phyloP scores from a whole-genome alignment of 2,329 filamentous ascomycete species.

The Phialophora expanda region DNA sequence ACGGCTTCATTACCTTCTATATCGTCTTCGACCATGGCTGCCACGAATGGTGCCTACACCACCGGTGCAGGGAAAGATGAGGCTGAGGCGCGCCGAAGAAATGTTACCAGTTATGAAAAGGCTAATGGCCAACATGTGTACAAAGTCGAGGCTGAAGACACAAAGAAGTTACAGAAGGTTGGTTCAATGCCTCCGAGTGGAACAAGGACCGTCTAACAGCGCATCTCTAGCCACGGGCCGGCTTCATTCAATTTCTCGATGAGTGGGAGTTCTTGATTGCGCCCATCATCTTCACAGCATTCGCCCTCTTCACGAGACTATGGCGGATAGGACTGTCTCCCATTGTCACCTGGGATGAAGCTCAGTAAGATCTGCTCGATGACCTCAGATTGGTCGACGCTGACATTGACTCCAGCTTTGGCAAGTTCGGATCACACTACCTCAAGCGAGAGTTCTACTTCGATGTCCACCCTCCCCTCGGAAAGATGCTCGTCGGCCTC shows the following conservation, averaged over 20 bases:
- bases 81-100: constrained; percentile 50
- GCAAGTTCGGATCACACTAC: constrained; percentile 97
- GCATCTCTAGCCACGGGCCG: constrained; percentile 42
- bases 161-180: constrained; percentile 48
- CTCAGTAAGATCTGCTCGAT: constrained; percentile 61
- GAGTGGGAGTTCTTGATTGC: constrained; percentile 67
- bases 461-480: constrained; percentile 91
- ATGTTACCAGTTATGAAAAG: constrained; percentile 46
- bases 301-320: constrained; percentile 70
- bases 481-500: constrained; percentile 97
- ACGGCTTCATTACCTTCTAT: constrained; percentile 2
- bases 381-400: constrained; percentile 2
- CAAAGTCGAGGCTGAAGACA: constrained; percentile 43
- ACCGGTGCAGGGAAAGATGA: constrained; percentile 44
- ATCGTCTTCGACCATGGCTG: constrained; percentile 26
- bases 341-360: constrained; percentile 78
- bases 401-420: constrained; percentile 46
- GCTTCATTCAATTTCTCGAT: constrained; percentile 52
- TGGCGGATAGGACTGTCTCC: constrained; percentile 71
- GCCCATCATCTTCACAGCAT: constrained; percentile 66
- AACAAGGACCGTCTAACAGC: not conserved
- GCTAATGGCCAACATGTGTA: constrained; percentile 38
- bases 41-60: constrained; percentile 26
- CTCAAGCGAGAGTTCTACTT: constrained; percentile 99
- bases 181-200: constrained; percentile 16